These are phyloP conservation scores for Neurospora sp. DNA, from an alignment of 2,329 filamentous ascomycete species.

Conservation along the genomic window DNA sequence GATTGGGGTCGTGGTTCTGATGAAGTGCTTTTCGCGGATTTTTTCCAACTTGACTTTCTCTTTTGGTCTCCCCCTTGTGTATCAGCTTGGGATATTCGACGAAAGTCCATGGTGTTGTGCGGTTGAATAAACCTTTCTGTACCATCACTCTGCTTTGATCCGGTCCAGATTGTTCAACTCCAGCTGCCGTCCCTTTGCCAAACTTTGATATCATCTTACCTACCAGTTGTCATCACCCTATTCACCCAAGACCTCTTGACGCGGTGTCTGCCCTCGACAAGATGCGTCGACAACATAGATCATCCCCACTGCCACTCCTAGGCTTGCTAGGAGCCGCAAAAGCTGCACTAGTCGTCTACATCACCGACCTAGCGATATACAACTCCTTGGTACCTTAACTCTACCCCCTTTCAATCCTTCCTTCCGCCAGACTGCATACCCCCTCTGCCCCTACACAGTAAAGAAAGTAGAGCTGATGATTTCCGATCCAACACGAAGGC, in stretches of 20 bases:
- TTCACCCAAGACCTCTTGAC: not conserved
- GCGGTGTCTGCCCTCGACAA: slow-evolving; percentile 1
- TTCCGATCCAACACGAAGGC: slow-evolving; percentile 26
- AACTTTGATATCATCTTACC: not conserved
- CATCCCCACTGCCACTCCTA: slow-evolving; percentile 1
- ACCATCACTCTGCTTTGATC: not conserved
- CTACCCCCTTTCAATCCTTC: not conserved
- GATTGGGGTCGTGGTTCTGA: not conserved
- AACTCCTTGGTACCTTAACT: slow-evolving; percentile 28
- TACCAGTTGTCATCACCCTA: not conserved
- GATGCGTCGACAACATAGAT: slow-evolving; percentile 9
- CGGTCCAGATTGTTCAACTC: not conserved
- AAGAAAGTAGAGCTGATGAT: not conserved
- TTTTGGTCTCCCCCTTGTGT: not conserved
- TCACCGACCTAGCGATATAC: slow-evolving; percentile 34
- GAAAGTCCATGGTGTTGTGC: not conserved
- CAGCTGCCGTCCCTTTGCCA: slow-evolving; percentile 5
- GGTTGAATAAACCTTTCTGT: not conserved
- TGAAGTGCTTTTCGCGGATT: not conserved
- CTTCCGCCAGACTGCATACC: not conserved
- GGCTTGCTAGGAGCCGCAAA: slow-evolving; percentile 4
- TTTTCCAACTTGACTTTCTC: not conserved
- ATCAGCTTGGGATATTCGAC: not conserved
- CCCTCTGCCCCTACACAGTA: too few relatives aligned
- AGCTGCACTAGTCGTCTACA: slow-evolving; percentile 27